These are phyloP conservation scores for Vishniacozyma victoriae DNA, from an alignment of 768 basidiomycete genomes.

Conservation along the genomic window DNA sequence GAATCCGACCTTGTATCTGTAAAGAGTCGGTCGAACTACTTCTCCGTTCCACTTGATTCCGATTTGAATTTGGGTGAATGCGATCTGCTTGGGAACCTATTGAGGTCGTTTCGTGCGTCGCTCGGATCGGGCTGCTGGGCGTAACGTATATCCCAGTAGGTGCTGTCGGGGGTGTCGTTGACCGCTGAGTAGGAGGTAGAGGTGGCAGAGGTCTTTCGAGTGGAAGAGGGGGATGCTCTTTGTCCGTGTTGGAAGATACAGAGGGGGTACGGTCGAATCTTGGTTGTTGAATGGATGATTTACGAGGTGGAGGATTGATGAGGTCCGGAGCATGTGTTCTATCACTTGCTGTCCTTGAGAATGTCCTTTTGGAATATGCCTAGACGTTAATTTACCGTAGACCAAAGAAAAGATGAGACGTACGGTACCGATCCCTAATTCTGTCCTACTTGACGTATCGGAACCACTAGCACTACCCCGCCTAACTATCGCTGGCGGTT, in stretches of 20 bases:
- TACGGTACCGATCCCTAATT: too few species aligned
- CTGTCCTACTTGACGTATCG: background rate
- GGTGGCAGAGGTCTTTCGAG: conserved; percentile 22
- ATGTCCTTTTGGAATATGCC: conserved; percentile 9
- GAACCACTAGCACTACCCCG: conserved; percentile 1
- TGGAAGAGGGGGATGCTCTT: conserved; percentile 17
- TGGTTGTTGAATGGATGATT: background rate
- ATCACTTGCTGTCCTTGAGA: conserved; percentile 28
- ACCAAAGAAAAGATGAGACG: too few species aligned
- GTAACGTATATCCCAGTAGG: conserved; percentile 41
- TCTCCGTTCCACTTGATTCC: too few species aligned
- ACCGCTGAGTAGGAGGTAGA: conserved; percentile 7
- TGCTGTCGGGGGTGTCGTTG: too few species aligned
- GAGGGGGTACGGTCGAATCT: background rate
- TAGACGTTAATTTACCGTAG: background rate
- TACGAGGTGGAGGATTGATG: conserved; percentile 3
- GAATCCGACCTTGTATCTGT: conserved; percentile 1
- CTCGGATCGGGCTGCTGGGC: conserved; percentile 42
- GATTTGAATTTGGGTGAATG: too few species aligned
- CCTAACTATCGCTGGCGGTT: too few species aligned
- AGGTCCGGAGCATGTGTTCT: conserved; percentile 10
- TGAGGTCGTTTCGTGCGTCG: too few species aligned
- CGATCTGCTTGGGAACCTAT: background rate
- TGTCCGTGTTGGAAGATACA: conserved; percentile 3
- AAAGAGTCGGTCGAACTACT: conserved; percentile 5